phyloP scores from a whole-genome alignment of 73 alveolate genomes.

The Paramecium tetraurelia region DNA sequence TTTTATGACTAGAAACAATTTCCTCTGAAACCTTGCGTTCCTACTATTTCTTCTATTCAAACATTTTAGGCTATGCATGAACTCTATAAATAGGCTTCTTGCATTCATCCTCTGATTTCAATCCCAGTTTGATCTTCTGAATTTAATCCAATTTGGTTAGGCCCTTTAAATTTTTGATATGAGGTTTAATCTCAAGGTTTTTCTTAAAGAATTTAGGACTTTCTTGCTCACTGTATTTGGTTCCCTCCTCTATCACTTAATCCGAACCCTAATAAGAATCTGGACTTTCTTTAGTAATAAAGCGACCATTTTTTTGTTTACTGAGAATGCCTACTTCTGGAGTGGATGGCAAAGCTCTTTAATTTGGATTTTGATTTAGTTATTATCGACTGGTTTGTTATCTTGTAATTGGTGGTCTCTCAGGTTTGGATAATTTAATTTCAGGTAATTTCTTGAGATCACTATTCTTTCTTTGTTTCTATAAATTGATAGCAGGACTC shows the following conservation, averaged over 20 bases:
- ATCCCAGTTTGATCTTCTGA: background rate
- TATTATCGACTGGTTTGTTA: background rate
- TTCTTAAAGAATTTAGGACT: background rate
- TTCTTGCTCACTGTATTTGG: background rate
- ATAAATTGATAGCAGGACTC: background rate
- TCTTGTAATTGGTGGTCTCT: conserved; percentile 18
- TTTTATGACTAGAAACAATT: background rate
- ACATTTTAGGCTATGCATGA: background rate
- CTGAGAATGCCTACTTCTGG: background rate
- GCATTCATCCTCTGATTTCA: conserved; percentile 7
- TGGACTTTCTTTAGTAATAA: conserved; percentile 41
- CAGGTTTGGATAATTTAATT: conserved; percentile 16
- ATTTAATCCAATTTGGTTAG: background rate
- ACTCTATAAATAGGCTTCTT: background rate
- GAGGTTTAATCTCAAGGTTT: background rate
- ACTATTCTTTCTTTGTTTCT: background rate
- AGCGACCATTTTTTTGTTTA: background rate
- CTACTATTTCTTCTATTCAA: background rate
- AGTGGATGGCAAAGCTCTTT: background rate
- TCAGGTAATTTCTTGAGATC: background rate
- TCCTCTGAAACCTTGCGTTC: conserved; percentile 2
- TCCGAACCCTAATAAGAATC: conserved; percentile 7
- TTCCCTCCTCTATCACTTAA: background rate
- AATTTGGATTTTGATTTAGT: background rate
- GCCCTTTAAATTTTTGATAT: background rate